phyloP scores from a whole-genome alignment of 176 grass and related monocot species.

The Paspalum vaginatum region DNA sequence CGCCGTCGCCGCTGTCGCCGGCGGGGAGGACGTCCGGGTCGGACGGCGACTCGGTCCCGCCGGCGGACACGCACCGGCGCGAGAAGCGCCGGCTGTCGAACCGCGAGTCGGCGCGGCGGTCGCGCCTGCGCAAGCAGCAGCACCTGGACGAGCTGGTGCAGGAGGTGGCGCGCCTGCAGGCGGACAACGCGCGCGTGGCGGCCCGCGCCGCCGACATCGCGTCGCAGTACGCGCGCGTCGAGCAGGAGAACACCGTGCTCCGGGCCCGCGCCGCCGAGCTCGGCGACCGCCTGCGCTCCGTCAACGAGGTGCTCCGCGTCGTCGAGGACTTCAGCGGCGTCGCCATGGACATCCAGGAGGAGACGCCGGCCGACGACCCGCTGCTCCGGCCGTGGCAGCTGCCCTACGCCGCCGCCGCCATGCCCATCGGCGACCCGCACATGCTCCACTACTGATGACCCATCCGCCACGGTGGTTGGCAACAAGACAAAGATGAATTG shows the following conservation, averaged over 20 bases:
- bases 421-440: constrained; percentile 60
- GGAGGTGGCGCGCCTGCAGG: constrained; percentile 69
- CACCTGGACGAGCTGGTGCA: constrained; percentile 79
- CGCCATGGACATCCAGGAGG: constrained; percentile 86
- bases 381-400: constrained; percentile 81
- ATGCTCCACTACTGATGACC: constrained; percentile 57
- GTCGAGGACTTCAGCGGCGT: constrained; percentile 78
- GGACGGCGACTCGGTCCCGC: constrained; percentile 58
- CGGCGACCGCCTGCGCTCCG: constrained; percentile 69
- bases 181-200: constrained; percentile 61
- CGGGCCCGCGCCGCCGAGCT: constrained; percentile 61
- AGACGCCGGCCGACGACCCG: constrained; percentile 57
- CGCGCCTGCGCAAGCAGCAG: constrained; percentile 90
- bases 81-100: constrained; percentile 91
- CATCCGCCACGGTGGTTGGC: not conserved
- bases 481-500: not conserved
- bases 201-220: constrained; percentile 54
- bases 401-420: constrained; percentile 53
- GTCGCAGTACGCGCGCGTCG: constrained; percentile 48
- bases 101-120: constrained; percentile 88
- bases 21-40: constrained; percentile 51
- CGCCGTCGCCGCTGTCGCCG: constrained; percentile 46
- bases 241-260: constrained; percentile 77
- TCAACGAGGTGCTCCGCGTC: constrained; percentile 74
- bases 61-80: constrained; percentile 54